Evolutionary conservation across 2,329 filamentous ascomycete genomes (phyloP).

Genomic region (Fusarium anguioides): DNA sequence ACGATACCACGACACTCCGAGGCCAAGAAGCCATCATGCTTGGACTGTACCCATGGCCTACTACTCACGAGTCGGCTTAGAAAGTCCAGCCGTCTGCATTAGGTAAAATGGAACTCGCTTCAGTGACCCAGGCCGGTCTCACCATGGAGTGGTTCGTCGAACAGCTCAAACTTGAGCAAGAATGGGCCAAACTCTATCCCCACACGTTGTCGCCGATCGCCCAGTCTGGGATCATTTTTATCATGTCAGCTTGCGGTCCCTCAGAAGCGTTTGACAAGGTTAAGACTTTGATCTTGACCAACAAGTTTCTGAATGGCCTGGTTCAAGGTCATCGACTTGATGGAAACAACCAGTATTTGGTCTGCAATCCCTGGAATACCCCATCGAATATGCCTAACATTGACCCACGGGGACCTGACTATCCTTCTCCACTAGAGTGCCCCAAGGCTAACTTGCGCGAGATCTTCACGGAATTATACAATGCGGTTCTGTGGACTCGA

Average conservation of each 20-base stretch:
- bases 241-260: not conserved
- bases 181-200: not conserved
- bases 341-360: not conserved
- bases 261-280: not conserved
- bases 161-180: not conserved
- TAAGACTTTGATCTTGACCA: not conserved
- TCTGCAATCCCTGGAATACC: not conserved
- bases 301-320: slow-evolving; percentile 6
- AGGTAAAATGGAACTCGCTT: not conserved
- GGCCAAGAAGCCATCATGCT: not conserved
- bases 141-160: slow-evolving; percentile 1
- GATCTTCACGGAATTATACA: not conserved
- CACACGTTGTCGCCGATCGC: not conserved
- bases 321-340: not conserved
- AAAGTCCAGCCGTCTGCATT: not conserved
- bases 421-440: not conserved
- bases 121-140: not conserved
- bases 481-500: not conserved
- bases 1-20: not conserved
- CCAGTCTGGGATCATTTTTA: not conserved
- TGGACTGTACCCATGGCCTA: not conserved
- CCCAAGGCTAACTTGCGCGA: not conserved
- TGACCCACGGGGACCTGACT: not conserved
- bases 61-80: not conserved
- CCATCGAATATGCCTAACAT: not conserved